These are phyloP conservation scores for Dimocarpus longan DNA, from an alignment of 345 rosid genomes.

Conservation along the genomic window DNA sequence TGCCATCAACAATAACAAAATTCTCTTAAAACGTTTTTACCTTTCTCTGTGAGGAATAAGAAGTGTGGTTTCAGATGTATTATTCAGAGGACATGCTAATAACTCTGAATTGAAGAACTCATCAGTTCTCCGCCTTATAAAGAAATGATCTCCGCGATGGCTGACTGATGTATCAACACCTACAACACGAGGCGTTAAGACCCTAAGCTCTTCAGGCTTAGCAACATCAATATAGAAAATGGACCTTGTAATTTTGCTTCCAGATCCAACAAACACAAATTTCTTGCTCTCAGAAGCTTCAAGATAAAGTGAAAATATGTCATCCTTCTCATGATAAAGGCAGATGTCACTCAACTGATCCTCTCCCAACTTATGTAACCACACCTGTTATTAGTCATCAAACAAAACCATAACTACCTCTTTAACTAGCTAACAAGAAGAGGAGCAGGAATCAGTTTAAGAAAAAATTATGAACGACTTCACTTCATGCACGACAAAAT, in stretches of 20 bases:
- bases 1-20: background rate
- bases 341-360: constrained; percentile 71
- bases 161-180: constrained; percentile 73
- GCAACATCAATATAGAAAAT: constrained; percentile 66
- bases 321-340: constrained; percentile 91
- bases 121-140: constrained; percentile 71
- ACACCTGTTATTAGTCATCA: constrained; percentile 50
- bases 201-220: constrained; percentile 63
- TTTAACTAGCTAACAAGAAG: background rate
- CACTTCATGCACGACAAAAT: background rate
- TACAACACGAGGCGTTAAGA: constrained; percentile 71
- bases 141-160: constrained; percentile 88
- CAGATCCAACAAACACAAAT: constrained; percentile 69
- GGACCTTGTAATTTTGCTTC: constrained; percentile 75
- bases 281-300: constrained; percentile 76
- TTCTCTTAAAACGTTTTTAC: constrained; percentile 30
- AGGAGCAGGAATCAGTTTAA: background rate
- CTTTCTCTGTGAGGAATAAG: constrained; percentile 88
- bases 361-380: constrained; percentile 89
- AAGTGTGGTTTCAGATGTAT: constrained; percentile 57
- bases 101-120: constrained; percentile 86
- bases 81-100: constrained; percentile 67
- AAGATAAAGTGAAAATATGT: constrained; percentile 73
- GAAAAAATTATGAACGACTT: background rate
- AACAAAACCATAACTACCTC: constrained; percentile 10